A percentile compares a stretch with the other conserved stretches of the same genome.
Conservation (phyloP, 768 basidiomycete genomes). For the Leucocoprinus leucothites region DNA sequence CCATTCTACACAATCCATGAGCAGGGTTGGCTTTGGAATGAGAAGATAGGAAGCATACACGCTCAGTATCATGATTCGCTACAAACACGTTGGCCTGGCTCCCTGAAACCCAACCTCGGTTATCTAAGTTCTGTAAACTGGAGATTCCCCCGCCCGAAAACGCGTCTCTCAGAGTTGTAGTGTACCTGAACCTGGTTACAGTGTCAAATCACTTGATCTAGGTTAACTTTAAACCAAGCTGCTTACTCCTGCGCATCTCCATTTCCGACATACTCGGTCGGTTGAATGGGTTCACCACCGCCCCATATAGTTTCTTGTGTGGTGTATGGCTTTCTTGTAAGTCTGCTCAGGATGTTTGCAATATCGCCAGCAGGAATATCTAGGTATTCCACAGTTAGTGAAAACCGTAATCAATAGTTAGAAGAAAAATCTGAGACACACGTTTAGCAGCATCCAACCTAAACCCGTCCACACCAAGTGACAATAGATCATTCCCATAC, state of each 20-base stretch:
- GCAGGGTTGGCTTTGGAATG: background rate
- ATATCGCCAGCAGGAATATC: slow-evolving; percentile 56
- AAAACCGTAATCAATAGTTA: background rate
- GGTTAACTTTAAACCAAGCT: background rate
- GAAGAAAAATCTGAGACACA: slow-evolving; percentile 22
- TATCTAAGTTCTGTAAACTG: slow-evolving; percentile 48
- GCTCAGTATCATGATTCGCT: slow-evolving; percentile 68
- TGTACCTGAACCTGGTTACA: slow-evolving; percentile 54
- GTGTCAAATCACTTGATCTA: background rate
- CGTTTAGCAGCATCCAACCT: slow-evolving; percentile 66
- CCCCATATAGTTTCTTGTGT: slow-evolving; percentile 64
- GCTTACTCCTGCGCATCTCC: slow-evolving; percentile 67
- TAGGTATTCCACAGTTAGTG: slow-evolving; percentile 18
- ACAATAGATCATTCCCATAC: slow-evolving; percentile 59
- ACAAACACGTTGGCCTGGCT: slow-evolving; percentile 61
- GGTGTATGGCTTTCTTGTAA: slow-evolving; percentile 47
- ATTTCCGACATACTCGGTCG: slow-evolving; percentile 51
- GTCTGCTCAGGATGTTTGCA: slow-evolving; percentile 45
- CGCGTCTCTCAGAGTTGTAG: slow-evolving; percentile 44
- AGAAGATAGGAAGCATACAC: slow-evolving; percentile 27
- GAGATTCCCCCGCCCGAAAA: slow-evolving; percentile 53
- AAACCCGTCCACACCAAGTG: slow-evolving; percentile 60
- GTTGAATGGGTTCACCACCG: slow-evolving; percentile 48
- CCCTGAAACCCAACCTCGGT: slow-evolving; percentile 54
- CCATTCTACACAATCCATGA: slow-evolving; percentile 37